Conservation (phyloP, 768 basidiomycete species). For the Erythrobasidium yunnanense region DNA sequence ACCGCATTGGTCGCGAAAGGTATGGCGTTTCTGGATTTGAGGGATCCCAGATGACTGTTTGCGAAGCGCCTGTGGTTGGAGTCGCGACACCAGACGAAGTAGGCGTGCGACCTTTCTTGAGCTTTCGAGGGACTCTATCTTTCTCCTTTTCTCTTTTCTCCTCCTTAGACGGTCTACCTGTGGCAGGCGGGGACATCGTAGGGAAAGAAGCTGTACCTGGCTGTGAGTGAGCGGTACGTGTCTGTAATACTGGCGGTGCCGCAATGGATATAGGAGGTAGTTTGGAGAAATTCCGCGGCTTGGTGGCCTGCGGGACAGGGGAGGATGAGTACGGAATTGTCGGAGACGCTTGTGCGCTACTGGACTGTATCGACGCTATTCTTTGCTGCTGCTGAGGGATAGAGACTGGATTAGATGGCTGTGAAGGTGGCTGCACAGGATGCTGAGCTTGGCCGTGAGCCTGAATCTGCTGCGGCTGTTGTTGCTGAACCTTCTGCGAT, state of each 20-base stretch:
- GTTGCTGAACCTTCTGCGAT: background rate
- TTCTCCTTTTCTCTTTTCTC: background rate
- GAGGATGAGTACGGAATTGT: too few species aligned
- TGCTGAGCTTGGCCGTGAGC: too few species aligned
- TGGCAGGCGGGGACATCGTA: too few species aligned
- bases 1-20: background rate
- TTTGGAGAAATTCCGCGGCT: background rate
- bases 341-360: too few species aligned
- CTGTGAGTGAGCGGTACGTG: background rate
- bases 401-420: too few species aligned
- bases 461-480: background rate
- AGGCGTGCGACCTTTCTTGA: constrained; percentile 25
- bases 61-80: background rate
- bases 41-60: constrained; percentile 4
- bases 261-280: background rate
- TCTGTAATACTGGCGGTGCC: background rate
- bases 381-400: background rate
- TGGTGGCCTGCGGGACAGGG: background rate
- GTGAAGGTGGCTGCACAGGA: too few species aligned
- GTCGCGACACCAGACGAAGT: background rate
- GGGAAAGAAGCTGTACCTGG: background rate
- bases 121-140: constrained; percentile 19
- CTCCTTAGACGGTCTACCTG: background rate
- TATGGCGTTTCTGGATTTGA: background rate
- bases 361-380: background rate